Percentiles rank a stretch among this genome's conserved stretches.
Evolutionary conservation across 768 basidiomycete species (phyloP).

Genomic region (Rhodotorula graminis): DNA sequence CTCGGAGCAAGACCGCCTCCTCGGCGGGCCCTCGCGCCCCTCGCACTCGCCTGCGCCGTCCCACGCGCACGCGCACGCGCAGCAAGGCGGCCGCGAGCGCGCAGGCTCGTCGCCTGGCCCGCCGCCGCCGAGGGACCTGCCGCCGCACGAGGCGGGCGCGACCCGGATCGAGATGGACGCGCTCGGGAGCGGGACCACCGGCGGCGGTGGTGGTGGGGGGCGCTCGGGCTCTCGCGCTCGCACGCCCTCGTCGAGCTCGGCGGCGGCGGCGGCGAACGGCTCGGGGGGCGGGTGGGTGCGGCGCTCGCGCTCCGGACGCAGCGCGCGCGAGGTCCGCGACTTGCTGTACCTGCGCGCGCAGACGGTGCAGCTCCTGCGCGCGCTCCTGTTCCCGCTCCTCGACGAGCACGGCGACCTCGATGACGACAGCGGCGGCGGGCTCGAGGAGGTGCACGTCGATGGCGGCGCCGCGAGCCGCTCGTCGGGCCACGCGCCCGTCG

Average conservation of each 20-base stretch:
- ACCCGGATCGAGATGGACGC: not conserved
- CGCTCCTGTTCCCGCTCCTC: not conserved
- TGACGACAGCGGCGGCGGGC: not conserved
- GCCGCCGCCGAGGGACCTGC: no score
- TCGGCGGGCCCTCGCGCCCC: slow-evolving; percentile 4
- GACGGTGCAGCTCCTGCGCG: not conserved
- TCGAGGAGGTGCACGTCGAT: slow-evolving; percentile 12
- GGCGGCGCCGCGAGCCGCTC: not conserved
- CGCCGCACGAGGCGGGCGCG: not conserved
- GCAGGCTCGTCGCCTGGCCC: no score
- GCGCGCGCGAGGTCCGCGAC: slow-evolving; percentile 8
- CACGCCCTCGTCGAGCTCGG: no score
- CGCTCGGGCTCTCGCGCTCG: no score
- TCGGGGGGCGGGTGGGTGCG: not conserved
- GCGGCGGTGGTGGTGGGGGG: not conserved
- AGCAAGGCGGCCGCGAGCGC: not conserved
- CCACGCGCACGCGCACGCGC: no score
- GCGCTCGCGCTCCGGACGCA: not conserved
- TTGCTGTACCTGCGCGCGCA: slow-evolving; percentile 2
- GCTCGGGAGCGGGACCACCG: not conserved
- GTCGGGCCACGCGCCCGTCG: not conserved
- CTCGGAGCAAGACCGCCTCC: slow-evolving; percentile 24
- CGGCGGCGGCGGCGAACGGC: not conserved
- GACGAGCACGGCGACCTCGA: not conserved
- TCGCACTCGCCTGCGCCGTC: no score